Evolutionary conservation across 352 stramenopile species (phyloP).

Genomic region (Thalassiosira hispida): DNA sequence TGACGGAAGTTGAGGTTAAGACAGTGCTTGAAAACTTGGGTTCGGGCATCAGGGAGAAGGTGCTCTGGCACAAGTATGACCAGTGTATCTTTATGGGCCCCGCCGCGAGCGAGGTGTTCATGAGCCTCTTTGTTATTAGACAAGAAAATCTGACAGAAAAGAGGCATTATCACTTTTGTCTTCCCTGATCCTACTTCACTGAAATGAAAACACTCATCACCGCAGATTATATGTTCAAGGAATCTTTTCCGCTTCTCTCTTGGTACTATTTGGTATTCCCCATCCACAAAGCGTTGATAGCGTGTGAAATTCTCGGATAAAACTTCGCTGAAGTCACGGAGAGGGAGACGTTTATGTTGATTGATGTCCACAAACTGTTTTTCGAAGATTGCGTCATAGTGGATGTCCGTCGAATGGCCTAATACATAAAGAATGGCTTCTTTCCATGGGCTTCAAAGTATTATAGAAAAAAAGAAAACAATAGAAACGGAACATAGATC

Average conservation of each 20-base stretch:
- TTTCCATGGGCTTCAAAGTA: slow-evolving; percentile 54
- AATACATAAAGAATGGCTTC: slow-evolving; percentile 68
- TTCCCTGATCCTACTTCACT: slow-evolving; percentile 66
- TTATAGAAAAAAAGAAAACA: not conserved
- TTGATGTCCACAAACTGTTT: slow-evolving; percentile 70
- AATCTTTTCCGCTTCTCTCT: slow-evolving; percentile 70
- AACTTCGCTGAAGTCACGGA: slow-evolving; percentile 65
- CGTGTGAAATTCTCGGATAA: slow-evolving; percentile 62
- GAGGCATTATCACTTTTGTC: slow-evolving; percentile 70
- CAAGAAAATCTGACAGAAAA: slow-evolving; percentile 68
- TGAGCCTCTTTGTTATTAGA: slow-evolving; percentile 63
- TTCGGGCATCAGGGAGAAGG: slow-evolving; percentile 61
- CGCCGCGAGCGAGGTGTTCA: slow-evolving; percentile 51
- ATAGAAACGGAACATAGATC: not conserved
- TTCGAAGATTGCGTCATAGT: slow-evolving; percentile 64
- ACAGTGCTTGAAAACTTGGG: slow-evolving; percentile 65
- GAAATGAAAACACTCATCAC: slow-evolving; percentile 73
- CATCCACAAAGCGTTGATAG: slow-evolving; percentile 67
- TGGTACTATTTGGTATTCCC: slow-evolving; percentile 67
- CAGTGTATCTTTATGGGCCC: slow-evolving; percentile 62
- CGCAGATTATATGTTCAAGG: slow-evolving; percentile 62
- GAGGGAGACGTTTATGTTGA: slow-evolving; percentile 49
- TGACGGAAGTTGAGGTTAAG: slow-evolving; percentile 71
- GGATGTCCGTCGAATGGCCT: slow-evolving; percentile 20
- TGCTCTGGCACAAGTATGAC: slow-evolving; percentile 71